Conservation (phyloP, 2,329 filamentous ascomycete species). For the Eutypella sp. region DNA sequence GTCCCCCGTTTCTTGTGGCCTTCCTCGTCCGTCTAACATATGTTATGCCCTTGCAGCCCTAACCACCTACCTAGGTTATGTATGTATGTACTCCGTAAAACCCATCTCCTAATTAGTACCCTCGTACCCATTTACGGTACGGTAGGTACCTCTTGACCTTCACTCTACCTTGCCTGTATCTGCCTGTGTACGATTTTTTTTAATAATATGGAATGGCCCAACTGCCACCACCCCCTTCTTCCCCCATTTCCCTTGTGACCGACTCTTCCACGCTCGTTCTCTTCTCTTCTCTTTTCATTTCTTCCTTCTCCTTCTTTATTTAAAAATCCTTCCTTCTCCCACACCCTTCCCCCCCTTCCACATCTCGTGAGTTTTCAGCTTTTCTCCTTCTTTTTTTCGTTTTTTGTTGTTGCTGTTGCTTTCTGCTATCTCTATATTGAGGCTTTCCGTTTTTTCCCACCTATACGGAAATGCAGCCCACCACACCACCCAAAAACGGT, state of each 20-base stretch:
- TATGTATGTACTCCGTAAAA: no score
- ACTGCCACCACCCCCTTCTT: conserved; percentile 26
- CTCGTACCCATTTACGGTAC: no score
- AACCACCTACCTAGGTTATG: no score
- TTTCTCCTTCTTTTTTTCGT: conserved; percentile 5
- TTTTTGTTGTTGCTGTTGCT: conserved; percentile 1
- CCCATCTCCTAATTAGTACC: no score
- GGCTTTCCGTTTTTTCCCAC: background rate
- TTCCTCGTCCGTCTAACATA: no score
- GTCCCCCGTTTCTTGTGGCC: no score
- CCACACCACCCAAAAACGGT: background rate
- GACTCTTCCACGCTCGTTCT: conserved; percentile 15
- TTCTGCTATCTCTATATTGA: background rate
- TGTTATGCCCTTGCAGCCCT: no score
- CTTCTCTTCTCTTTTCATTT: conserved; percentile 11
- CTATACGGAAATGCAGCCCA: background rate
- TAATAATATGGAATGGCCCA: conserved; percentile 24
- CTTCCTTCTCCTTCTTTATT: conserved; percentile 7
- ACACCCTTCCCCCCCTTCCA: no score
- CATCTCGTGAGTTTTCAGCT: no score
- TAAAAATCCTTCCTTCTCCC: conserved; percentile 6
- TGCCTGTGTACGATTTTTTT: no score
- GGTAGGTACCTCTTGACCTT: conserved; percentile 17
- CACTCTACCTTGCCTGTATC: conserved; percentile 21
- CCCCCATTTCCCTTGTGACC: conserved; percentile 23